Evolutionary conservation across 2,329 filamentous ascomycete species (phyloP), one percentile per base, ranked within the genome.

Genomic region (Stagonosporopsis tanaceti): DNA sequence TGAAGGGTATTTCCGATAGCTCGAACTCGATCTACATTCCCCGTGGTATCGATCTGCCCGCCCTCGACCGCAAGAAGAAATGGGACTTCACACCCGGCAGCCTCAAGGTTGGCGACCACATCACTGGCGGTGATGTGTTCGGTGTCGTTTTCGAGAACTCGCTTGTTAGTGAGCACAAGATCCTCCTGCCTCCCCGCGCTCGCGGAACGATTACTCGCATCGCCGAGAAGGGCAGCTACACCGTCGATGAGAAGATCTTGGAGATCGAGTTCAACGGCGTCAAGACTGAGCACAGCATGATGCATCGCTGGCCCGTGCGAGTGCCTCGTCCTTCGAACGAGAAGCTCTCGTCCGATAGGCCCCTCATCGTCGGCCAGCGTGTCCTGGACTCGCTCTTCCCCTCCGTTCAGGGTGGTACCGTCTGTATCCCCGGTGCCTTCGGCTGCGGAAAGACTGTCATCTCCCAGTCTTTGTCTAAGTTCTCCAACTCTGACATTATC

Each of bases 401-500:
- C 51, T 90, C 90, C 82, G 95, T 99, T 9, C 93, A 96, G 81
- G 95, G 95, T 78, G 95, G 95, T 76, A 99, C 95, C 41, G 93
- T 98, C 66, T 96, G 94, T 76, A 99, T 99, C 74, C 95, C 95
- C 25, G 95, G 95, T 76, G 95, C 95, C 80, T 99, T 99, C 77
- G 95, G 95, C 65, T 99, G 95, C 74, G 95, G 95, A 76, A 99
- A 99, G 88, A 99, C 95, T 72, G 95, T 99, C 82, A 99, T 99
- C 80, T 93, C 89, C 73, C 95, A 99, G 82, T 96, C 92, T 60
- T 90, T 99, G 63, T 99, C 95, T 79, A 99, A 99, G 82, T 99
- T 99, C 84, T 99, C 95, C 75, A 99, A 99, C 88, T 95, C 91
- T 78, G 95, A 99, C 77, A 92, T 98, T 73, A 99, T 99, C 68